Conservation (phyloP, 495 filamentous ascomycete genomes). For the Pseudoneurospora amorphoporcata region DNA sequence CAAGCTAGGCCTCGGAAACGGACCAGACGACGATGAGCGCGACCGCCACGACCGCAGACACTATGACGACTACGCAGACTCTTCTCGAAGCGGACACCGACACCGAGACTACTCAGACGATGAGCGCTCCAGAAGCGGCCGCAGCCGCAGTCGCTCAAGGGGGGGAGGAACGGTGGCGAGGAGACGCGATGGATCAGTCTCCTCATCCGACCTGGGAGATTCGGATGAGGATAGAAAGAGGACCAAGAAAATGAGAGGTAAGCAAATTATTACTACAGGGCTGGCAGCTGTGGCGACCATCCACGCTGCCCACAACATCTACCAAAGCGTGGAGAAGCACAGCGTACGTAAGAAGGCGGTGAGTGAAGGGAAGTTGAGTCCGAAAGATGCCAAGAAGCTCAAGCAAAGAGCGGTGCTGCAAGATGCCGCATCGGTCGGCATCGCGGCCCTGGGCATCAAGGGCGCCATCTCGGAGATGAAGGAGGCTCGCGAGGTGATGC, state of each 20-base stretch:
- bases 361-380: conserved; percentile 60
- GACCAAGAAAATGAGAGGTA: conserved; percentile 70
- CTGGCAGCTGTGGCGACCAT: conserved; percentile 82
- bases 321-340: conserved; percentile 64
- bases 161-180: conserved; percentile 11
- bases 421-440: conserved; percentile 69
- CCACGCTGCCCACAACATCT: conserved; percentile 73
- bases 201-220: conserved; percentile 50
- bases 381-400: conserved; percentile 62
- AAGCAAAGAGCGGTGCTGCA: conserved; percentile 64
- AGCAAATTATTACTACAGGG: conserved; percentile 73
- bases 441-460: conserved; percentile 80
- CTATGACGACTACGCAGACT: conserved; percentile 26
- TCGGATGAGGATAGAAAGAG: conserved; percentile 69
- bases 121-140: conserved; percentile 30
- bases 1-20: conserved; percentile 37
- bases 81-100: conserved; percentile 20
- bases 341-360: conserved; percentile 60
- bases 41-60: conserved; percentile 19
- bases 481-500: conserved; percentile 31
- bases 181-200: conserved; percentile 26
- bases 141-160: conserved; percentile 24
- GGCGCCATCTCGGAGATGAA: conserved; percentile 60
- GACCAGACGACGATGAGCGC: conserved; percentile 34
- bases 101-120: conserved; percentile 36